Base-by-base conservation (phyloP, 768 basidiomycete species). In the Mrakia frigida region DNA sequence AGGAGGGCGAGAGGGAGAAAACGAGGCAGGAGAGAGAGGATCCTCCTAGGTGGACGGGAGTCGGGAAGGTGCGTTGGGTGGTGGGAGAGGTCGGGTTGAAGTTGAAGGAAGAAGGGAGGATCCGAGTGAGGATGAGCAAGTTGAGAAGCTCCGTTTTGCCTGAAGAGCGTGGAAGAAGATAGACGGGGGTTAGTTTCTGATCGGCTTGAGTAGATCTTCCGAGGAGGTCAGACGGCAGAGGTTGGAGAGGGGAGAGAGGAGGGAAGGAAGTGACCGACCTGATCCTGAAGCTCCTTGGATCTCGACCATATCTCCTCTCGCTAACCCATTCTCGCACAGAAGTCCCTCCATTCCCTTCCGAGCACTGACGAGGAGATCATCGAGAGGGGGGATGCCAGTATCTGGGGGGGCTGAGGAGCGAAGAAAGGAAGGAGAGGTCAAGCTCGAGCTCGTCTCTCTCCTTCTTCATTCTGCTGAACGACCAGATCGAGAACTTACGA, bases 261-360 rank as follows among this genome's bases (percentile, higher is more conserved):
- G 0, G 43, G 41, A 28, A 9, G 70, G 23, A 10, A 6, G 70
- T 2, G 31, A 37, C 73, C 5, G 2, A 74, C 73, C 73, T 50
- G 61, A 74, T 1, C 31, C 73, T 3, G 61, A 14, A 61, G 73
- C 61, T 10, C 73, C 73, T 25, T 74, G 61, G 1, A 74, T 35
- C 46, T 74, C 73, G 28, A 74, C 18, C 73, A 74, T 74, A 43
- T 74, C 73, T 3, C 73, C 73, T 33, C 73, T 61, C 16, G 21
- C 13, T 28, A 74, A 35, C 43, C 43, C 73, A 21, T 67, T 46
- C 25, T 43, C 60, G 16, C 43, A 46, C 3, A 41, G 41, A n/a
- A 74, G 46, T 0, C 73, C 73, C 35, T 74, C 61, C 28, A 67
- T 52, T 11, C 73, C 60, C 31, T 74, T 63, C 31, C 61, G 67